phyloP scores from a whole-genome alignment of 2,329 filamentous ascomycete genomes.

The Talaromyces sp. region DNA sequence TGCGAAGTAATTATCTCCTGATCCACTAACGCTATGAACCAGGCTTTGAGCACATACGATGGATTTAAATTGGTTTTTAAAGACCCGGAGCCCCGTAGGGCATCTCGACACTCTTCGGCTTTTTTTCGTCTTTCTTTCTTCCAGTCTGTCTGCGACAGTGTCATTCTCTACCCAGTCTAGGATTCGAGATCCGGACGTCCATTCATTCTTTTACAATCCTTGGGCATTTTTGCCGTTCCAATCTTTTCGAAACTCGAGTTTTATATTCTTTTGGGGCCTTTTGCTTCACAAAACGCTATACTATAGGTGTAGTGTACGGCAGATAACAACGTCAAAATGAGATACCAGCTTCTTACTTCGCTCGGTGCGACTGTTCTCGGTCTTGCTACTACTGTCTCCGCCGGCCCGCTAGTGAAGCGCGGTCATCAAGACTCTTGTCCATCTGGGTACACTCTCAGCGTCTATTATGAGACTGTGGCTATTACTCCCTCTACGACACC shows the following conservation, averaged over 20 bases:
- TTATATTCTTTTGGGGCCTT: background rate
- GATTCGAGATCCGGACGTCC: slow-evolving; percentile 32
- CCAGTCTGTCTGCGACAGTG: slow-evolving; percentile 28
- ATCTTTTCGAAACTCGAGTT: background rate
- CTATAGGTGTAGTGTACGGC: background rate
- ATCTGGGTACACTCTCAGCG: slow-evolving; percentile 29
- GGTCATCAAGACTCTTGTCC: slow-evolving; percentile 30
- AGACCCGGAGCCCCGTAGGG: background rate
- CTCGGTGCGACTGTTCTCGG: slow-evolving; percentile 27
- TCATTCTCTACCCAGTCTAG: slow-evolving; percentile 20
- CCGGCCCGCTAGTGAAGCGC: slow-evolving; percentile 19
- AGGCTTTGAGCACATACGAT: background rate
- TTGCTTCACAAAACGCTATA: background rate
- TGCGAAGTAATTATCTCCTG: background rate
- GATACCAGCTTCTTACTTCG: slow-evolving; percentile 28
- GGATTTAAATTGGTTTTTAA: background rate
- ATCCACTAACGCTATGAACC: background rate
- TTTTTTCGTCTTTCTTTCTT: background rate
- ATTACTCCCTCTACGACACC: slow-evolving; percentile 4
- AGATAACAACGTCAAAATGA: slow-evolving; percentile 22
- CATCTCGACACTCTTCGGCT: background rate
- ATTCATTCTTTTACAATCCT: slow-evolving; percentile 30
- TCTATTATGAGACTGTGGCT: slow-evolving; percentile 31
- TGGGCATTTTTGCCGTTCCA: slow-evolving; percentile 5
- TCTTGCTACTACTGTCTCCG: slow-evolving; percentile 28